These are phyloP conservation scores for Gaertneriomyces semiglobifer DNA, from an alignment of 192 early-diverging fungal genomes.

Conservation along the genomic window DNA sequence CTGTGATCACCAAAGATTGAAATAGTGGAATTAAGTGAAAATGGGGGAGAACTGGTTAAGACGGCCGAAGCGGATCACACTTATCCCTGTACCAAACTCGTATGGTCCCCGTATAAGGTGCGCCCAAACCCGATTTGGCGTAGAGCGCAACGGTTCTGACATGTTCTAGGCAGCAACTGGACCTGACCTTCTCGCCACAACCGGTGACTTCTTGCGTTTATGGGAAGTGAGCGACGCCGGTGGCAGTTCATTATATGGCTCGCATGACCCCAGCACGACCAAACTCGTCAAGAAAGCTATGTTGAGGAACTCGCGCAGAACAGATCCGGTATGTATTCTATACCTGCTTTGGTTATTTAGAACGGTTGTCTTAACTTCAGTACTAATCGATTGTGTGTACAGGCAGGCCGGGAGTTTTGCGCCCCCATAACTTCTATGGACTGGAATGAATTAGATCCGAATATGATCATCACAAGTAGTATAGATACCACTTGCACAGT, in stretches of 20 bases:
- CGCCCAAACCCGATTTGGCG: conserved; percentile 2
- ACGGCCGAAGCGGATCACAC: conserved; percentile 74
- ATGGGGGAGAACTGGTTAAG: conserved; percentile 59
- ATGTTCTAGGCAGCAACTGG: conserved; percentile 10
- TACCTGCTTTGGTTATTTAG: neutral
- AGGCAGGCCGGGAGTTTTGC: conserved; percentile 62
- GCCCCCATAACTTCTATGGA: conserved; percentile 96
- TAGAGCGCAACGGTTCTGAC: conserved; percentile 4
- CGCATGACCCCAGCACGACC: neutral
- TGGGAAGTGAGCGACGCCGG: conserved; percentile 67
- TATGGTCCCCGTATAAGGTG: conserved; percentile 77
- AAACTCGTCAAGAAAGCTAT: conserved; percentile 3
- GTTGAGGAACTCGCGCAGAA: conserved; percentile 14
- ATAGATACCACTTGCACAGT: conserved; percentile 99
- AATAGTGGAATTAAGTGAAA: conserved; percentile 57
- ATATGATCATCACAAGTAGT: conserved; percentile 82
- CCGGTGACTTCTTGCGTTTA: conserved; percentile 82
- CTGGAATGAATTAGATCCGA: conserved; percentile 89
- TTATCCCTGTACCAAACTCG: conserved; percentile 88
- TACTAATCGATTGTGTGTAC: neutral
- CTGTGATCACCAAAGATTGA: conserved; percentile 48
- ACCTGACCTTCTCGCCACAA: conserved; percentile 80
- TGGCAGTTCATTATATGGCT: conserved; percentile 39
- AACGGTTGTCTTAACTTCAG: neutral
- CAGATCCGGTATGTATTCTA: conserved; percentile 7